Percentiles rank a stretch among this genome's conserved stretches.
phyloP scores from a whole-genome alignment of 1,284 basidiomycete genomes.

The Sporisorium iseilematis-ciliati region DNA sequence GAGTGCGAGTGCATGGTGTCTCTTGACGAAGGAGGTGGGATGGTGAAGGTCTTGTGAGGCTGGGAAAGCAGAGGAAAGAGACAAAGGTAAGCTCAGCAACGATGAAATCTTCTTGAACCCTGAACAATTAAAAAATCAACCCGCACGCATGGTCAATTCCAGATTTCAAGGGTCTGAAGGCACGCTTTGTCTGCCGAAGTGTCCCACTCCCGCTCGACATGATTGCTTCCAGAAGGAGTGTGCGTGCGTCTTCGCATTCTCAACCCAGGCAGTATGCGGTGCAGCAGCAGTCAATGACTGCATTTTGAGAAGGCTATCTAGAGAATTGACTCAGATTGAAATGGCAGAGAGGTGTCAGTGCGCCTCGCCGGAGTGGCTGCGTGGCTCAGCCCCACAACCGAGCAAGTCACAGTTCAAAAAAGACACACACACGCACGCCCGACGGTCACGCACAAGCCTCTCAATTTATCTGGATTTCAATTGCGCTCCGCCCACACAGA shows the following conservation, averaged over 20 bases:
- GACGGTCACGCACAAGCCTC: slow-evolving; percentile 5
- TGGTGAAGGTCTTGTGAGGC: background rate
- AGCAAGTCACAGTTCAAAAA: slow-evolving; percentile 5
- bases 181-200: too few species aligned
- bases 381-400: background rate
- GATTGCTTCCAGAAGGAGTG: too few species aligned
- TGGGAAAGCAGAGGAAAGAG: slow-evolving; percentile 2
- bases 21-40: background rate
- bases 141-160: too few species aligned
- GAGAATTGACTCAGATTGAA: background rate
- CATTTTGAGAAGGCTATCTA: background rate
- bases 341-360: background rate
- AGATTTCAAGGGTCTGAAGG: too few species aligned
- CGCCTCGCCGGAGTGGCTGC: background rate
- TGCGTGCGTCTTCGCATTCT: too few species aligned
- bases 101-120: slow-evolving; percentile 3
- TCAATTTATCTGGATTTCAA: background rate
- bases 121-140: too few species aligned
- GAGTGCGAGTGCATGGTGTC: slow-evolving; percentile 1
- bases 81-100: background rate
- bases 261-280: too few species aligned
- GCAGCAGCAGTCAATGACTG: too few species aligned
- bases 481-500: slow-evolving; percentile 2
- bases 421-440: background rate
- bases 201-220: too few species aligned